Base-by-base conservation (phyloP, 441 rosid genomes). In the Populus trichocarpa region DNA sequence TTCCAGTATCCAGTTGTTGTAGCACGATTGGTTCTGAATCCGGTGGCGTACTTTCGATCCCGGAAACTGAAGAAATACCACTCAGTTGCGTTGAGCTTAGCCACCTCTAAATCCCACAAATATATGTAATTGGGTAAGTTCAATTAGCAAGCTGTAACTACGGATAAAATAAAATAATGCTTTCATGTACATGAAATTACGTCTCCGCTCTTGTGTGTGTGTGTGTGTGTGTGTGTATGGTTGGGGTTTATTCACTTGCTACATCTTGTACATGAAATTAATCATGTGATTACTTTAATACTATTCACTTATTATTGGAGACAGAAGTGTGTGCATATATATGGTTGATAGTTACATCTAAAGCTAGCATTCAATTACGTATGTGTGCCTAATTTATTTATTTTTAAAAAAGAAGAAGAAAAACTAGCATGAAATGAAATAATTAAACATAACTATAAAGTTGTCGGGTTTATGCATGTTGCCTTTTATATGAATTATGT, bases 51-150 rank as follows among this genome's bases (percentile, higher is more conserved):
- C 68, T 96, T 96, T 40, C 97, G 80, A 71, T 96, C 99, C 8
- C 98, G 88, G 77, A 94, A 94, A 80, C 97, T 96, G 88, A 96
- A 96, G 95, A 96, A 96, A 81, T 91, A 96, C 98, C 98, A 96
- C 81, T 96, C 99, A 2, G 77, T 91, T 70, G 98, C 93, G 26
- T 96, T 96, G 38, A 96, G 88, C 89, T 92, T 96, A 1, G 99
- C 98, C 86, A 92, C 94, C 84, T 92, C 99, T 96, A 67, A 23
- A 22, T n/a, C 22, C 20, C n/a, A 16, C 25, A 53, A 8, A 20
- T 11, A 72, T 16, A 69, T 18, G 35, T 2, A n/a, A 1, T 14
- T 46, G 68, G 69, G 66, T 71, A 33, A 35, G 69, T 12, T 69
- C 35, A 22, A 14, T 12, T 30, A 13, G n/a, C 73, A 73, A 73